phyloP scores from a whole-genome alignment of 352 stramenopile species.

The Globisporangium barbulae region DNA sequence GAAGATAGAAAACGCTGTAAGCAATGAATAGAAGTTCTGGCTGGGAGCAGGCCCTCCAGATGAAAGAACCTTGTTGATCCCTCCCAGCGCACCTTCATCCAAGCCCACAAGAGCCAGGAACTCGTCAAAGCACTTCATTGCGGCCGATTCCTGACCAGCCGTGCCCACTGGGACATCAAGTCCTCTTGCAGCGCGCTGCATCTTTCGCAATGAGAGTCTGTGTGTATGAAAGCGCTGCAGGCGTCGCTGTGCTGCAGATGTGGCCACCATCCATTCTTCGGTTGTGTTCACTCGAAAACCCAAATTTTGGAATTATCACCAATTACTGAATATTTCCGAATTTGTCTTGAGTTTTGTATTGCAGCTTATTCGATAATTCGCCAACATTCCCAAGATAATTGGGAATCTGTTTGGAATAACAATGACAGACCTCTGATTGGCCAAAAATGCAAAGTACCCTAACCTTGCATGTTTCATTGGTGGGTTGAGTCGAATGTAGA shows the following conservation, averaged over 20 bases:
- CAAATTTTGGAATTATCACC: neutral
- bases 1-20: conserved; percentile 4
- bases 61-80: neutral
- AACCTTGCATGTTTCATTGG: neutral
- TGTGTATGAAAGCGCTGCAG: neutral
- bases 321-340: neutral
- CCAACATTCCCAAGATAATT: neutral
- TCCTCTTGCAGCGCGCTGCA: neutral
- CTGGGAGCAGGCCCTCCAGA: neutral
- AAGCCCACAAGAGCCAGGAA: neutral
- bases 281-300: neutral
- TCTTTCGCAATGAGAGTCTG: neutral
- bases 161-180: neutral
- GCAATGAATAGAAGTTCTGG: conserved; percentile 2
- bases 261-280: neutral
- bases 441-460: neutral
- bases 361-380: neutral
- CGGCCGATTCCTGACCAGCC: neutral
- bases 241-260: neutral
- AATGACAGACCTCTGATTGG: neutral
- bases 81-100: neutral
- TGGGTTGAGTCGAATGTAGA: neutral
- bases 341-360: neutral
- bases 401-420: neutral
- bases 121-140: neutral